Conservation (phyloP, 495 filamentous ascomycete species). For the Chaetomium tenue region DNA sequence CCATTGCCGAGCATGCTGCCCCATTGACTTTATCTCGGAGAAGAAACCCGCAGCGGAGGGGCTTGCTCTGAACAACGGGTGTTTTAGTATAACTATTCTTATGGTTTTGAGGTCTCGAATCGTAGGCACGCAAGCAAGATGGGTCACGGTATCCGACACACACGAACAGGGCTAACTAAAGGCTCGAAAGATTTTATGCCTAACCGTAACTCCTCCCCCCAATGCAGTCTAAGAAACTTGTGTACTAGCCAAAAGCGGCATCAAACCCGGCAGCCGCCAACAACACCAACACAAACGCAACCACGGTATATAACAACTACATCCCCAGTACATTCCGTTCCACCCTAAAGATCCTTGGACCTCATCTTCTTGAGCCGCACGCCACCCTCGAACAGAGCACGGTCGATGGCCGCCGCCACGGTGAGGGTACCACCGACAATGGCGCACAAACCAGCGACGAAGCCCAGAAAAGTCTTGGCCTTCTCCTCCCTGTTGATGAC, state of each 20-base stretch:
- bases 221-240: conserved; percentile 17
- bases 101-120: too few relatives aligned
- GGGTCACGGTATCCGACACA: background rate
- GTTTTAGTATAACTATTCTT: too few relatives aligned
- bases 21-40: background rate
- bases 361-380: conserved; percentile 85
- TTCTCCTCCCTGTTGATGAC: conserved; percentile 95
- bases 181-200: background rate
- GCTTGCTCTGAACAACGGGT: too few relatives aligned
- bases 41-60: too few relatives aligned
- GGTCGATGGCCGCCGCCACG: conserved; percentile 89
- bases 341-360: conserved; percentile 47
- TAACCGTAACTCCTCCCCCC: conserved; percentile 18
- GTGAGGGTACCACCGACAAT: conserved; percentile 94
- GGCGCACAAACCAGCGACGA: conserved; percentile 90
- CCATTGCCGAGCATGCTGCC: background rate
- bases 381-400: conserved; percentile 84
- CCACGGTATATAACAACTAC: conserved; percentile 19
- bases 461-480: conserved; percentile 80
- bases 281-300: background rate
- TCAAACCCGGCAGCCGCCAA: background rate
- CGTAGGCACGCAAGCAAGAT: too few relatives aligned
- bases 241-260: conserved; percentile 14
- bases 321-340: background rate
- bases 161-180: background rate